Base-by-base conservation (phyloP, 2,329 filamentous ascomycete genomes). In the Allantophomopsis cytisporea region DNA sequence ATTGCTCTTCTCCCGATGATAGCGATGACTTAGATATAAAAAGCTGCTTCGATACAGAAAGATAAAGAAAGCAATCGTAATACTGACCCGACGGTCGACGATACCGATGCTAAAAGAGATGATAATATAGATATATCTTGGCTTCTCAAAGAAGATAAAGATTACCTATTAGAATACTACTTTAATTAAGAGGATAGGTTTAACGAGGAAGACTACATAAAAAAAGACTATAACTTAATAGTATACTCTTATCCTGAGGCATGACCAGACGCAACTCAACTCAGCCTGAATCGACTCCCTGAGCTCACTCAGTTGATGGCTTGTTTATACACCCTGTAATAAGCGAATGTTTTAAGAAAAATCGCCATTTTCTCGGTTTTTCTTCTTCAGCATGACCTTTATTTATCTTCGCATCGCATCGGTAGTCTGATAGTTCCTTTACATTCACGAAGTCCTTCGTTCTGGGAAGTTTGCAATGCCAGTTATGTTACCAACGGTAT, bases 51-150 rank as follows among this genome's bases (percentile, higher is more conserved):
- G 34, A 48, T 35, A 45, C 18, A 46, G 32, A 31, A n/a, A 16
- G 40, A 45, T 41, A 43, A 45, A 43, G 43, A 37, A 40, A 44
- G 34, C 30, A 35, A 48, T 33, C 31, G 31, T 36, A 23, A 43
- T 1, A 49, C 43, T 35, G 38, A 47, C 39, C 56, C 54, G 40
- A 58, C 51, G 20, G 54, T 58, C 38, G 45, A 45, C 41, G 36
- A 52, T 36, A 47, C 43, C 18, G 18, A 20, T 20, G 18, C 18
- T 7, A 7, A 20, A 20, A 7, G 18, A 20, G 13, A 35, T 41
- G 13, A 31, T 28, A 31, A 18, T 11, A 15, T 28, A 20, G 35
- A 41, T 28, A 15, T 31, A 23, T 23, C 35, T 39, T 48, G 34
- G 46, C n/a, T 50, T 32, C 40, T 38, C 45, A 14, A 39, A 39